Evolutionary conservation across 2,329 filamentous ascomycete genomes (phyloP), one percentile per base, ranked within the genome.

Genomic region (Tolypocladium ophioglossoides): DNA sequence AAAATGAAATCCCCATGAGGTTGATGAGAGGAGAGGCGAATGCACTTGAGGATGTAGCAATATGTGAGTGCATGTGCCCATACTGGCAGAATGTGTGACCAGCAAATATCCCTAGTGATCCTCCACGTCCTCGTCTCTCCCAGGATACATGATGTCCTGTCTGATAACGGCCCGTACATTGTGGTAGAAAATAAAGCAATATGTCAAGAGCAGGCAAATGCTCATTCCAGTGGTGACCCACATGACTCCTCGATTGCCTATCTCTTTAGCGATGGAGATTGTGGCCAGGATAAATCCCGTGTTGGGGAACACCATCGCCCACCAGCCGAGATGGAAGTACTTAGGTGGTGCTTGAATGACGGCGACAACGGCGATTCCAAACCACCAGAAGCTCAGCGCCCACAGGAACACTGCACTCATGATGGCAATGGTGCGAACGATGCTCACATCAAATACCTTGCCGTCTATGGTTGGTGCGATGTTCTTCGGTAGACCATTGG

Each of bases 231-330:
- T 77, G 0, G 70, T 70, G 2, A 80, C 68, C 70, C 77, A 80
- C 35, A 72, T 60, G 3, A 82, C 70, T 0, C 66, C 64, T 0
- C 73, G 63, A 58, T 71, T 79, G 50, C 67, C 62, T 9, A 83
- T 69, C 38, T 74, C 72, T 5, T 74, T 73, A 1, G 74, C 77
- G 24, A 83, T 76, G 8, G 75, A 69, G 51, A 82, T 80, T 0
- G 79, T 82, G 2, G 77, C 77, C 49, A 84, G 68, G 4, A 76
- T 77, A 61, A 83, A 83, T 4, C 80, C 80, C 0, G 77, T 78
- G 65, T 84, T 84, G 48, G 80, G 80, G 65, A 84, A 84, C 11
- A 83, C 78, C 65, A 81, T 76, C 0, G 82, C 80, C 78, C 80
- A 86, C 81, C 81, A 85, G 1, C 79, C 80, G 2, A 85, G 71